Conservation (phyloP, 2,329 filamentous ascomycete species). For the Sporothrix brasiliensis region DNA sequence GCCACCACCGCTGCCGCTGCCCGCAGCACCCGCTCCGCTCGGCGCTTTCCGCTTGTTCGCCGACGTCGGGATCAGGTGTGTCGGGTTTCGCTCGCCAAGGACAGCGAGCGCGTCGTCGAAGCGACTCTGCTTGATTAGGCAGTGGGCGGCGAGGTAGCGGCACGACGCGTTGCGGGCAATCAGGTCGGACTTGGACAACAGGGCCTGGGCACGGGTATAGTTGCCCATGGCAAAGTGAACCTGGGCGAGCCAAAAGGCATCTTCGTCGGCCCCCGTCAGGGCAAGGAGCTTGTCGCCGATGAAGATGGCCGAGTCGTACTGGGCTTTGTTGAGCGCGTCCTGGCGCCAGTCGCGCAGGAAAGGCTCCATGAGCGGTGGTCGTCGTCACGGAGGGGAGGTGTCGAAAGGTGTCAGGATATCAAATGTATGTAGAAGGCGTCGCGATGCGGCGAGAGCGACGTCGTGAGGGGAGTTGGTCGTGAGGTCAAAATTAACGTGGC, state of each 20-base stretch:
- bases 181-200: slow-evolving; percentile 82
- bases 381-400: background rate
- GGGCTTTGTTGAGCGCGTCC: slow-evolving; percentile 91
- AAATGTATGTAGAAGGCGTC: background rate
- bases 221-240: slow-evolving; percentile 95
- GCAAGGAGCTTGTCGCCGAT: slow-evolving; percentile 96
- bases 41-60: slow-evolving; percentile 66
- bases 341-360: slow-evolving; percentile 94
- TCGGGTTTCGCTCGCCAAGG: slow-evolving; percentile 92
- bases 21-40: slow-evolving; percentile 42
- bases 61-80: slow-evolving; percentile 73
- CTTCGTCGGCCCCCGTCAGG: slow-evolving; percentile 87
- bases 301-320: slow-evolving; percentile 95
- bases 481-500: background rate
- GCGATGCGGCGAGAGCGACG: background rate
- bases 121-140: slow-evolving; percentile 87
- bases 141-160: slow-evolving; percentile 90
- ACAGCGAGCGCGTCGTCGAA: slow-evolving; percentile 85
- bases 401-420: background rate
- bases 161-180: slow-evolving; percentile 81
- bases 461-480: background rate
- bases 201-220: slow-evolving; percentile 86
- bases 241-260: slow-evolving; percentile 97
- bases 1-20: slow-evolving; percentile 17
- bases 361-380: slow-evolving; percentile 73